Evolutionary conservation across 352 stramenopile genomes (phyloP).

Genomic region (Pythium phragmiticola): DNA sequence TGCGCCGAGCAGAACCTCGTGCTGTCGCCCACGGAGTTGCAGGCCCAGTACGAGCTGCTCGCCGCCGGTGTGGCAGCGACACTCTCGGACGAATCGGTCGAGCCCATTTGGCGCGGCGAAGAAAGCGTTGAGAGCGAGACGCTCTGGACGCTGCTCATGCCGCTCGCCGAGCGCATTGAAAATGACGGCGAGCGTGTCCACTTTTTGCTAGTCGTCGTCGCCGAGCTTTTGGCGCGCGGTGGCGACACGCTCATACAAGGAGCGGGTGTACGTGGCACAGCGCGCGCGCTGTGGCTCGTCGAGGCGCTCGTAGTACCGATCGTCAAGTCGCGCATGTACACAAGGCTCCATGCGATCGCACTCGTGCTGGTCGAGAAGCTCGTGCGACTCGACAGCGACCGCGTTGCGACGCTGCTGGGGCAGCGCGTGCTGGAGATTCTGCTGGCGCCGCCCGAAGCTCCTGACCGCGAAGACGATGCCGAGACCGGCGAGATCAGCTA

Average conservation of each 20-base stretch:
- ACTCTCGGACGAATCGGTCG: constrained; percentile 17
- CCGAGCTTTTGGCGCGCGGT: constrained; percentile 18
- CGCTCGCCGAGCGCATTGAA: constrained; percentile 28
- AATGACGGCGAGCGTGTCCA: constrained; percentile 29
- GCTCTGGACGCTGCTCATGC: constrained; percentile 39
- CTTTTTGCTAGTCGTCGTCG: constrained; percentile 36
- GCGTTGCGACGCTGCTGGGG: constrained; percentile 18
- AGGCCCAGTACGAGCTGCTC: constrained; percentile 52
- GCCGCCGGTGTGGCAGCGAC: constrained; percentile 21
- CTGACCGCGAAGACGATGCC: not conserved
- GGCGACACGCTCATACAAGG: constrained; percentile 12
- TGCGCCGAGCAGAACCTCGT: not conserved
- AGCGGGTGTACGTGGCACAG: constrained; percentile 10
- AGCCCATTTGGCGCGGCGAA: constrained; percentile 26
- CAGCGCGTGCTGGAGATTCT: constrained; percentile 25
- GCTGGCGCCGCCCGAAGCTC: constrained; percentile 1
- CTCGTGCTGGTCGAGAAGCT: constrained; percentile 22
- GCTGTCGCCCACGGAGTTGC: constrained; percentile 23
- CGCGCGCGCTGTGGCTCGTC: constrained; percentile 26
- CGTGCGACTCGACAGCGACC: constrained; percentile 14
- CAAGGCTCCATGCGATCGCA: constrained; percentile 26
- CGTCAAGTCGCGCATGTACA: constrained; percentile 16
- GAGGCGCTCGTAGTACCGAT: constrained; percentile 28
- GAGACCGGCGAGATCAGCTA: constrained; percentile 29
- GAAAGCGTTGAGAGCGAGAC: constrained; percentile 10